These are phyloP conservation scores for Fusarium sp. DNA, from an alignment of 2,329 filamentous ascomycete genomes.

Conservation along the genomic window DNA sequence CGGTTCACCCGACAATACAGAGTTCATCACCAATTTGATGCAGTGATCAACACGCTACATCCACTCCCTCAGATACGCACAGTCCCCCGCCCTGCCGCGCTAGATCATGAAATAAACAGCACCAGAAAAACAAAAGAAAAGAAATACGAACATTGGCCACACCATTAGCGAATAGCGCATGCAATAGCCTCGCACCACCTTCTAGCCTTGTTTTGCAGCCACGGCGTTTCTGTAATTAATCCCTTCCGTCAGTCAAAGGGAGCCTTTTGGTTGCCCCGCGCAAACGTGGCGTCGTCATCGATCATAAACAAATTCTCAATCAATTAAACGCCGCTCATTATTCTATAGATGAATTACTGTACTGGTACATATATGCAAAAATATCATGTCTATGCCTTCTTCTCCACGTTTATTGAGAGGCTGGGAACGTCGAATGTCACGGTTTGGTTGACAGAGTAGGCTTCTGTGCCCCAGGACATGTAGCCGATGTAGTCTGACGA, in stretches of 20 bases:
- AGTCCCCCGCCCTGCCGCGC: not conserved
- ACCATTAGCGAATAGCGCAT: not conserved
- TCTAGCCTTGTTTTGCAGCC: slow-evolving; percentile 12
- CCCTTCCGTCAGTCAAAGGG: not conserved
- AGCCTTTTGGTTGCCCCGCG: slow-evolving; percentile 7
- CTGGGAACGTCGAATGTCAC: slow-evolving; percentile 61
- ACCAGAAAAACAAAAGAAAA: not conserved
- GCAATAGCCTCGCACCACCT: not conserved
- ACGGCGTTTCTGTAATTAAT: slow-evolving; percentile 13
- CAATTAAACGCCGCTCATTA: slow-evolving; percentile 28
- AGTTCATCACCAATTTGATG: not conserved
- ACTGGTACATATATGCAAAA: slow-evolving; percentile 26
- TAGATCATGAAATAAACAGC: not conserved
- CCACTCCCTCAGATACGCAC: slow-evolving; percentile 10
- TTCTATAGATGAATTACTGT: slow-evolving; percentile 28
- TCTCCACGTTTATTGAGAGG: slow-evolving; percentile 52
- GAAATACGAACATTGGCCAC: slow-evolving; percentile 19
- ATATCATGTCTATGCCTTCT: slow-evolving; percentile 10
- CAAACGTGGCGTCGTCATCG: slow-evolving; percentile 1
- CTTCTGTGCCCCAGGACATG: slow-evolving; percentile 63
- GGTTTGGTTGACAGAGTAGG: slow-evolving; percentile 54
- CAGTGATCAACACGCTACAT: slow-evolving; percentile 12
- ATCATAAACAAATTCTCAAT: not conserved
- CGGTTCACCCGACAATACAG: slow-evolving; percentile 25
- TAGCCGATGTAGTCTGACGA: slow-evolving; percentile 61